A percentile compares a stretch with the other conserved stretches of the same genome.
Conservation (phyloP, 768 basidiomycete species). For the Clitopilus passeckerianus region DNA sequence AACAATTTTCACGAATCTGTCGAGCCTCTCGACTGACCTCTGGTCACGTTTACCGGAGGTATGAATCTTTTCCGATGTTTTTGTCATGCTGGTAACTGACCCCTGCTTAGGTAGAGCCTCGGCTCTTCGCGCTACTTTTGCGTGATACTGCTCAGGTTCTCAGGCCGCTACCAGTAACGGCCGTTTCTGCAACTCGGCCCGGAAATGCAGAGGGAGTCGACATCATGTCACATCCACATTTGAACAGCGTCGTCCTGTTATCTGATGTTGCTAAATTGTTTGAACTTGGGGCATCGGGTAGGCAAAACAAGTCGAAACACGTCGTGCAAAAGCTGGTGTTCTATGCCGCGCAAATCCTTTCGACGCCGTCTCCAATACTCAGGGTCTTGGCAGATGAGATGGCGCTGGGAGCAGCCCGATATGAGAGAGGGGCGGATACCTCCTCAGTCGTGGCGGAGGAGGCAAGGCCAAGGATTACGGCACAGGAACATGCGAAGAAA, state of each 20-base stretch:
- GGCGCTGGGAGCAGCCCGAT: conserved; percentile 14
- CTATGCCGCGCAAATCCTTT: conserved; percentile 59
- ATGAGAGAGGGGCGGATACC: conserved; percentile 15
- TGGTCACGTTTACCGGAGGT: conserved; percentile 51
- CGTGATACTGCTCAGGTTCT: conserved; percentile 50
- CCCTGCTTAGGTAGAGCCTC: conserved; percentile 21
- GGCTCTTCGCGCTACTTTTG: conserved; percentile 48
- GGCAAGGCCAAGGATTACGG: neutral
- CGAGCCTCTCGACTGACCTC: conserved; percentile 51
- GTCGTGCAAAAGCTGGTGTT: conserved; percentile 60
- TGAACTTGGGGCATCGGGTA: conserved; percentile 4
- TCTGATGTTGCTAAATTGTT: conserved; percentile 52
- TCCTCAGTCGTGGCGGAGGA: neutral
- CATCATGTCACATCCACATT: conserved; percentile 31
- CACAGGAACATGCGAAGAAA: conserved; percentile 8
- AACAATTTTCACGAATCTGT: conserved; percentile 44
- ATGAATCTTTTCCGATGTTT: neutral
- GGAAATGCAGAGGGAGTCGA: conserved; percentile 12
- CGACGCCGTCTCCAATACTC: conserved; percentile 39
- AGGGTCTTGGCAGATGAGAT: conserved; percentile 38
- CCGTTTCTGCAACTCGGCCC: conserved; percentile 9
- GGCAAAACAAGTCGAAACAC: conserved; percentile 23
- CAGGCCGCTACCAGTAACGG: conserved; percentile 37
- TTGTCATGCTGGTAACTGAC: neutral
- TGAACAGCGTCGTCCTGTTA: conserved; percentile 38